phyloP scores from a whole-genome alignment of 371 early-diverging fungal species.

The Rhizopus stolonifer region DNA sequence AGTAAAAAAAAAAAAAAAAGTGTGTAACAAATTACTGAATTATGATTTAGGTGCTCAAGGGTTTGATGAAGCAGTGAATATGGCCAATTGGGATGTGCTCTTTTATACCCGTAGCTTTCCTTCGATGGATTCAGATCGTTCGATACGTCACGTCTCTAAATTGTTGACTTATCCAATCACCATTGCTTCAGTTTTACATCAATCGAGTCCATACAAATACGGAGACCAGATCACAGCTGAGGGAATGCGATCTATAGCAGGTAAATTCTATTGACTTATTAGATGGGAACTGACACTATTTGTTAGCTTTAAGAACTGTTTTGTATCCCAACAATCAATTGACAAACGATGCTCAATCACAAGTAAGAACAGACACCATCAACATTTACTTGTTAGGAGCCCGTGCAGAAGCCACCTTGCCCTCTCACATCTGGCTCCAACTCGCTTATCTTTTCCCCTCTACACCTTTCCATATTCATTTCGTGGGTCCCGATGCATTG shows the following conservation, averaged over 20 bases:
- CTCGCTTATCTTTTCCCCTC: constrained; percentile 76
- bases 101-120: constrained; percentile 83
- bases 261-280: constrained; percentile 26
- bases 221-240: constrained; percentile 72
- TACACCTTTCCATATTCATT: constrained; percentile 77
- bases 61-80: constrained; percentile 76
- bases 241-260: constrained; percentile 68
- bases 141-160: constrained; percentile 82
- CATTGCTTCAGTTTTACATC: constrained; percentile 76
- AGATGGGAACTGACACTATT: no score
- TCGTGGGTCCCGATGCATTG: constrained; percentile 80
- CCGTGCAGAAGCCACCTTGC: constrained; percentile 78
- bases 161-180: constrained; percentile 82
- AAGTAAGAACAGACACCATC: constrained; percentile 56
- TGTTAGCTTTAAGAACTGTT: constrained; percentile 67
- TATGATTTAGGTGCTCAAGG: constrained; percentile 59
- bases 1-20: constrained; percentile 32
- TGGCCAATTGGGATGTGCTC: constrained; percentile 82
- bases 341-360: constrained; percentile 44
- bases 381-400: constrained; percentile 78
- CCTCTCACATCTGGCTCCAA: constrained; percentile 77
- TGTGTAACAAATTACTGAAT: not conserved
- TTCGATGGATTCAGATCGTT: constrained; percentile 70
- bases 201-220: constrained; percentile 70
- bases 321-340: constrained; percentile 59